phyloP scores from a whole-genome alignment of 768 basidiomycete species.

The Kwoniella dejecticola region DNA sequence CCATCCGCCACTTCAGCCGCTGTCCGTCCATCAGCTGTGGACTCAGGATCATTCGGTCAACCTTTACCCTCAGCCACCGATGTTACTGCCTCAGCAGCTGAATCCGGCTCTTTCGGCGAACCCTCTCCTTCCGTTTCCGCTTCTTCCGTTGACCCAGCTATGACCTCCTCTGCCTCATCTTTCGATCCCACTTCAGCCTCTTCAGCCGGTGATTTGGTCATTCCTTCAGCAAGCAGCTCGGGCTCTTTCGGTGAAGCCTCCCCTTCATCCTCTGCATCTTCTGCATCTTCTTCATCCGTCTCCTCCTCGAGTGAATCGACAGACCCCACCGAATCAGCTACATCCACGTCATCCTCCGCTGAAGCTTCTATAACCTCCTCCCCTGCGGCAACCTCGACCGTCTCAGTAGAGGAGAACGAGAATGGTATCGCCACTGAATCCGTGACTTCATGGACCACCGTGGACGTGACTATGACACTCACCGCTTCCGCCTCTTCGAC shows the following conservation, averaged over 20 bases:
- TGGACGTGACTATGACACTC: conserved; percentile 49
- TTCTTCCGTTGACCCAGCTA: background rate
- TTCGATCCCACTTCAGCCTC: conserved; percentile 2
- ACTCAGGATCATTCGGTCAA: background rate
- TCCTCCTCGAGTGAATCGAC: conserved; percentile 13
- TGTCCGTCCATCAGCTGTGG: background rate
- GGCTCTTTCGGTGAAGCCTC: conserved; percentile 10
- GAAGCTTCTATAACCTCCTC: conserved; percentile 35
- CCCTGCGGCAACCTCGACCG: conserved; percentile 15
- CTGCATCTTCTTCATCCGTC: background rate
- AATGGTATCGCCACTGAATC: conserved; percentile 44
- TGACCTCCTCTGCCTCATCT: conserved; percentile 1
- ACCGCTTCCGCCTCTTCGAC: conserved; percentile 14
- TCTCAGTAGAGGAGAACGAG: conserved; percentile 33
- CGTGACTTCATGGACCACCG: conserved; percentile 36
- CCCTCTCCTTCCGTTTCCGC: conserved; percentile 18
- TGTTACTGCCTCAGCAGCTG: conserved; percentile 10
- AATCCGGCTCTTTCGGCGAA: conserved; percentile 11
- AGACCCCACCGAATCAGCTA: conserved; percentile 8
- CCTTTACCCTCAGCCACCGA: background rate
- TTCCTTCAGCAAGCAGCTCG: conserved; percentile 12
- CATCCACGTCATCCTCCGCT: conserved; percentile 22
- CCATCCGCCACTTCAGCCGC: background rate
- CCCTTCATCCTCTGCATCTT: background rate
- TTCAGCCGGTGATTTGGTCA: background rate